Percentiles rank a stretch among this genome's conserved stretches.
Evolutionary conservation across 208 protist species (phyloP).

Genomic region (Wallacemonas sp.): DNA sequence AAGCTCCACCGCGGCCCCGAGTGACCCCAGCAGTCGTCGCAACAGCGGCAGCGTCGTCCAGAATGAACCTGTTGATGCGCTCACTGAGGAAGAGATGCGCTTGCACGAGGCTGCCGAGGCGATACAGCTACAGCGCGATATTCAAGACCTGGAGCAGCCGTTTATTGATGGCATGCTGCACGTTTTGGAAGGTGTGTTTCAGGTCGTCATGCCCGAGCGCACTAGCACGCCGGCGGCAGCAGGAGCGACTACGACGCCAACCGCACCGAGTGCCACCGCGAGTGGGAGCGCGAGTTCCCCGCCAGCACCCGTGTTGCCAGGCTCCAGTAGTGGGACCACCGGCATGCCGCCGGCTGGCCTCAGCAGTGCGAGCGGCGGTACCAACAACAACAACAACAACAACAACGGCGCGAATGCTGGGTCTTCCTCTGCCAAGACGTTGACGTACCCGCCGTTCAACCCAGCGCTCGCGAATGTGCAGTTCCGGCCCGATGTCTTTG

Average conservation of each 20-base stretch:
- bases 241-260: not conserved
- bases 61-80: not conserved
- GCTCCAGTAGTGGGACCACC: too few relatives aligned
- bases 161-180: slow-evolving; percentile 18
- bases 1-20: not conserved
- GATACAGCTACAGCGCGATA: slow-evolving; percentile 3
- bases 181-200: slow-evolving; percentile 21
- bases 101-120: not conserved
- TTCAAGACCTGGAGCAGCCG: slow-evolving; percentile 20
- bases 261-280: not conserved
- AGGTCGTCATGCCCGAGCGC: not conserved
- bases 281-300: too few relatives aligned
- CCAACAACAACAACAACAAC: not conserved
- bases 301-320: too few relatives aligned
- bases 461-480: slow-evolving; percentile 24
- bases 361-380: slow-evolving; percentile 6
- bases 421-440: not conserved
- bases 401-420: not conserved
- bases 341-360: not conserved
- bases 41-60: not conserved
- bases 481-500: slow-evolving; percentile 41
- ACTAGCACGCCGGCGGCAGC: not conserved
- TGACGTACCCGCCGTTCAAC: slow-evolving; percentile 43
- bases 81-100: not conserved
- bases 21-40: not conserved